These are phyloP conservation scores for Aphanomyces astaci DNA, from an alignment of 352 stramenopile genomes.

Conservation along the genomic window DNA sequence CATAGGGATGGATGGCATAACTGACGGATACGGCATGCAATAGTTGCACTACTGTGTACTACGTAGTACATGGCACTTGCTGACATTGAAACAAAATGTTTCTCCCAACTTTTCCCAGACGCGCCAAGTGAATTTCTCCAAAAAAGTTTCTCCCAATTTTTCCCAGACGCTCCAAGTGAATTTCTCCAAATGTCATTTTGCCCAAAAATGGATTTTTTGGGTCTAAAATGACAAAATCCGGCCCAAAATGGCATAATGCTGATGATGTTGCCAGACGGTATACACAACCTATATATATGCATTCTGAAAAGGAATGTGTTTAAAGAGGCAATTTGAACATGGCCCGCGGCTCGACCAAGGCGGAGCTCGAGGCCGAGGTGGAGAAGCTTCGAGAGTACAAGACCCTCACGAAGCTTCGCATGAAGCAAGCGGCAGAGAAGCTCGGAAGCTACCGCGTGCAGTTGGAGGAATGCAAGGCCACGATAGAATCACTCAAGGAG, in stretches of 20 bases:
- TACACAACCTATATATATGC: neutral
- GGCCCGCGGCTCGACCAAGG: neutral
- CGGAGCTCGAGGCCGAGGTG: constrained; percentile 2
- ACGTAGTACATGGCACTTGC: no score
- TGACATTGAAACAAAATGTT: no score
- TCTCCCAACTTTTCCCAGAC: no score
- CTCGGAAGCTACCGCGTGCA: constrained; percentile 15
- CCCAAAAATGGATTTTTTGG: no score
- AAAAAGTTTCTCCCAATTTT: no score
- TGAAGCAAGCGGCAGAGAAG: constrained; percentile 23
- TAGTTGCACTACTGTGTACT: no score
- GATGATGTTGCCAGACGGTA: no score
- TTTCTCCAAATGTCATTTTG: no score
- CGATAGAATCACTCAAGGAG: neutral
- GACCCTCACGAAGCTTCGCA: constrained; percentile 20
- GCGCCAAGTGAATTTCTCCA: no score
- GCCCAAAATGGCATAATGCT: neutral
- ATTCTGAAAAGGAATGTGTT: neutral
- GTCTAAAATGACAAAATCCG: neutral
- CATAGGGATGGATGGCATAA: no score
- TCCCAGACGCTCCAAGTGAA: no score
- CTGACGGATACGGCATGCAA: no score
- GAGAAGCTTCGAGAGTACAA: constrained; percentile 16
- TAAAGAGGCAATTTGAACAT: neutral
- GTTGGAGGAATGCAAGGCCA: constrained; percentile 8